Base-by-base conservation (phyloP, 768 basidiomycete species). In the Tylopilus vinaceipallidus region DNA sequence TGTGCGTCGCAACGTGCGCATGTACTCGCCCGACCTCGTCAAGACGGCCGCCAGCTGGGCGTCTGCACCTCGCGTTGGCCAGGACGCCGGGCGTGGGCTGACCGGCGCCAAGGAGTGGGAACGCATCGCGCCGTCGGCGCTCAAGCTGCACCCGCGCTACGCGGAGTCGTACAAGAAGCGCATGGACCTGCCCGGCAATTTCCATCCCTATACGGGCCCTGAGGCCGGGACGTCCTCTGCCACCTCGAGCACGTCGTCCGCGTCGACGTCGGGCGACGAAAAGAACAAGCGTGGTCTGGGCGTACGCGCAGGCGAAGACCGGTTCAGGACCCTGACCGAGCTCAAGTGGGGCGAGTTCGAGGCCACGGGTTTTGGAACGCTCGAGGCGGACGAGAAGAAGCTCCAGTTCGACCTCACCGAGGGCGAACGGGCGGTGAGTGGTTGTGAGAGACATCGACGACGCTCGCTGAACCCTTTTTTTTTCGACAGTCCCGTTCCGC, bases 301-400 rank as follows among this genome's bases (percentile, higher is more conserved):
- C 8, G 61, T 49, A 10, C 72, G 75, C 35, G 70, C 75, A 34
- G 76, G 77, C 12, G 86, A 86, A 53, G 87, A 86, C 48, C 76
- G 84, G 11, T 95, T 90, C 70, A 77, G 83, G 47, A 91, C 82
- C 52, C 63, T 95, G 56, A 88, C 91, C 0, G 91, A 95, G 50
- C 71, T 94, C 54, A 88, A 85, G 61, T 97, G 94, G 94, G 91
- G 91, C 7, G 84, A 89, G 63, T 98, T 97, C 61, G 91, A 95
- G 73, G 71, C 77, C 33, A 76, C 83, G 69, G 94, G 94, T 0
- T 97, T 98, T 54, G 80, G 81, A 7, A 73, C 72, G 14, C 62
- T 76, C 26, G 78, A 71, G 23, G 62, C 52, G 1, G 70, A 74
- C 39, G 76, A 82, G 55, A 88, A 83, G 69, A 89, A 89, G 68